phyloP scores from a whole-genome alignment of 495 filamentous ascomycete species.

The Collariella sp. region DNA sequence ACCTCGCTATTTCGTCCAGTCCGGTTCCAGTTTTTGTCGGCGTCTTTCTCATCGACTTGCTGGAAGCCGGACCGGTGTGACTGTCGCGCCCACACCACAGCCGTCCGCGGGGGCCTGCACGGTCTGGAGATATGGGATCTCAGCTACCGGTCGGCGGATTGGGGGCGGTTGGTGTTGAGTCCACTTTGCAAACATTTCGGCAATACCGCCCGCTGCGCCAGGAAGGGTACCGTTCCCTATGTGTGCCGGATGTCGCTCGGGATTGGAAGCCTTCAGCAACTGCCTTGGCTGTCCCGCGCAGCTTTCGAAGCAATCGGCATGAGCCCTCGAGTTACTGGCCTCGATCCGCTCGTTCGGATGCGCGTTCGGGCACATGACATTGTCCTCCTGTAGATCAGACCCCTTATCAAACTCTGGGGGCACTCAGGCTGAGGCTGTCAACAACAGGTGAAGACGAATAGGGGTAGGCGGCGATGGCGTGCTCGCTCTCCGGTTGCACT shows the following conservation, averaged over 20 bases:
- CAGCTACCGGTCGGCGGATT: neutral
- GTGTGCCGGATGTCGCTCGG: too few relatives aligned
- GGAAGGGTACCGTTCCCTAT: neutral
- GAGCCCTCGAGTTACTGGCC: neutral
- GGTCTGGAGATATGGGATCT: neutral
- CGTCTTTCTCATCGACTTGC: constrained; percentile 1
- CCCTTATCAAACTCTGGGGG: neutral
- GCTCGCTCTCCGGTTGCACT: neutral
- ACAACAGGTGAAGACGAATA: neutral
- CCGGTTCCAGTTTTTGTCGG: neutral
- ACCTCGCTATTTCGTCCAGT: constrained; percentile 2
- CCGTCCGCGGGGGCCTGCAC: neutral
- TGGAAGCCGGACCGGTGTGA: constrained; percentile 5
- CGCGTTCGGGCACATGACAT: neutral
- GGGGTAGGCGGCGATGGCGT: neutral
- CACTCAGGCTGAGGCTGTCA: neutral
- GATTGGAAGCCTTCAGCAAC: too few relatives aligned
- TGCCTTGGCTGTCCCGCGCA: too few relatives aligned
- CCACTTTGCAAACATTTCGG: neutral
- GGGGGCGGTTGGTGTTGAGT: neutral
- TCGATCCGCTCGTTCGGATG: neutral
- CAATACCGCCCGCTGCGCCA: neutral
- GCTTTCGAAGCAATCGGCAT: too few relatives aligned
- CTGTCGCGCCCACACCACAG: neutral
- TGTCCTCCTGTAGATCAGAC: neutral